Percentiles rank a stretch among this genome's conserved stretches.
Conservation (phyloP, 345 rosid species). For the Lagerstroemia speciosa region DNA sequence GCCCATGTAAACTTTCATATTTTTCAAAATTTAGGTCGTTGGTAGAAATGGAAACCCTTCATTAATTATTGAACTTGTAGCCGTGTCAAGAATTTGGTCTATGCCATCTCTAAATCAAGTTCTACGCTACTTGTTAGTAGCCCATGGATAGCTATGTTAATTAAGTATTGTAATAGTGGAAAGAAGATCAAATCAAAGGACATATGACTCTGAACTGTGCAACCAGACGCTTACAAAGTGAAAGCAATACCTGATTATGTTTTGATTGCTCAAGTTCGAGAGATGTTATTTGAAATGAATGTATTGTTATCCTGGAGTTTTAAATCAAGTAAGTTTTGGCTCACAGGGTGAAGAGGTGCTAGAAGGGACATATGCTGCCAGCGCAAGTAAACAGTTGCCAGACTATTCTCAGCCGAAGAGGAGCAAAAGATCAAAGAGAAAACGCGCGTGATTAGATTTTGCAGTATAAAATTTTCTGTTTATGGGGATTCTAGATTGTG, state of each 20-base stretch:
- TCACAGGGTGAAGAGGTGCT: constrained; percentile 59
- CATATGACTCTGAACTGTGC: neutral
- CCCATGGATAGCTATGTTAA: neutral
- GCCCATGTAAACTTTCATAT: neutral
- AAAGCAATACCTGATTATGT: neutral
- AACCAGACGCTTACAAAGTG: neutral
- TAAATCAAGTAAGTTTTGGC: neutral
- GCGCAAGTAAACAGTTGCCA: constrained; percentile 46
- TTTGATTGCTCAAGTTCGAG: neutral
- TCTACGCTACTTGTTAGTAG: neutral
- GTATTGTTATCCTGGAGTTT: constrained; percentile 5
- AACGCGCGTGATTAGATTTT: constrained; percentile 47
- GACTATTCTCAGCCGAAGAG: constrained; percentile 55
- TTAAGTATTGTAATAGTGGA: neutral
- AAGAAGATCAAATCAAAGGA: neutral
- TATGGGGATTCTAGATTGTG: constrained; percentile 31
- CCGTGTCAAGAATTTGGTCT: neutral
- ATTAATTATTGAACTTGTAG: neutral
- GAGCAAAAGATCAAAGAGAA: constrained; percentile 65
- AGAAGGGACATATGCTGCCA: constrained; percentile 67
- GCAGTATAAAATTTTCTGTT: constrained; percentile 22
- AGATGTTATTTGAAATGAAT: neutral
- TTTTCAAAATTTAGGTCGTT: neutral
- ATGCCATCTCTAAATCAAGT: neutral
- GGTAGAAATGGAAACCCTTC: neutral